These are phyloP conservation scores for Malassezia equina DNA, from an alignment of 1,284 basidiomycete species.

Conservation along the genomic window DNA sequence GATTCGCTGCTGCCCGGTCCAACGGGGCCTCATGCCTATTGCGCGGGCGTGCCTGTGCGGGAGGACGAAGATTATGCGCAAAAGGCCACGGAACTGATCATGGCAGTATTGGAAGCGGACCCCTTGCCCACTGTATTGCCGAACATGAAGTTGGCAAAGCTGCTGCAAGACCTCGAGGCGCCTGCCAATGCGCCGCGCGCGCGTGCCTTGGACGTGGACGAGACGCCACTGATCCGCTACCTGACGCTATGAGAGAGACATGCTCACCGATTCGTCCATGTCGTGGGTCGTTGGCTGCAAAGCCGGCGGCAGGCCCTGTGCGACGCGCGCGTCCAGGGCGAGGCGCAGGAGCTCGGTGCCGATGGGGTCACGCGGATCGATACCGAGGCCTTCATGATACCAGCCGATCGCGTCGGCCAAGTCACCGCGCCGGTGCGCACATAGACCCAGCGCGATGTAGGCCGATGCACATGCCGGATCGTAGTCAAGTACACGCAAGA, in stretches of 20 bases:
- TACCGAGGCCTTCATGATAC: constrained; percentile 28
- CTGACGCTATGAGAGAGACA: background rate
- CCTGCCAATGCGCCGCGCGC: background rate
- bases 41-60: background rate
- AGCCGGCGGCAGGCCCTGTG: constrained; percentile 5
- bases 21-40: constrained; percentile 5
- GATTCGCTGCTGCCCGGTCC: constrained; percentile 23
- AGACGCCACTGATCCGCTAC: background rate
- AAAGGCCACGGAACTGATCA: constrained; percentile 59
- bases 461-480: constrained; percentile 34
- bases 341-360: constrained; percentile 13
- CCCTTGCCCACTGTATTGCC: constrained; percentile 5
- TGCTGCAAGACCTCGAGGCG: constrained; percentile 1
- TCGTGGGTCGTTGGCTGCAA: background rate
- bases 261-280: background rate
- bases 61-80: constrained; percentile 65
- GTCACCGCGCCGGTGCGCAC: constrained; percentile 27
- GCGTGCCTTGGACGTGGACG: constrained; percentile 3
- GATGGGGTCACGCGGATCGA: constrained; percentile 16
- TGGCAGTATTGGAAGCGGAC: constrained; percentile 28
- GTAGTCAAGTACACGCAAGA: constrained; percentile 29
- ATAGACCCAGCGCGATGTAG: constrained; percentile 33
- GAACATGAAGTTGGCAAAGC: background rate
- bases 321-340: constrained; percentile 13
- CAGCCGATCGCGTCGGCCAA: constrained; percentile 33